These are phyloP conservation scores for Mortierella alpina DNA, from an alignment of 192 early-diverging fungal genomes.

Conservation along the genomic window DNA sequence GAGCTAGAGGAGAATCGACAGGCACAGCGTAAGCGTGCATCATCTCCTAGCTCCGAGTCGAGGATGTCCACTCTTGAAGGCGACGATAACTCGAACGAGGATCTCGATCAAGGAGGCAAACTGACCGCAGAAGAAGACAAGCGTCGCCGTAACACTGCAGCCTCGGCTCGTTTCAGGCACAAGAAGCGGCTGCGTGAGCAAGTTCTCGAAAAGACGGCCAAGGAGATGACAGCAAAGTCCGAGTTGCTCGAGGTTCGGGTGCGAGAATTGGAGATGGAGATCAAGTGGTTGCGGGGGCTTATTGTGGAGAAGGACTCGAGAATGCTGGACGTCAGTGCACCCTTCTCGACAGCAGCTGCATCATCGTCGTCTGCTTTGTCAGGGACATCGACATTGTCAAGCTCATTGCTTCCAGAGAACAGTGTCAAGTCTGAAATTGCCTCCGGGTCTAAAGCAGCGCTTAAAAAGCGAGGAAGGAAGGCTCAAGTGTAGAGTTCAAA, in stretches of 20 bases:
- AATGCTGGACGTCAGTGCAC: conserved; percentile 9
- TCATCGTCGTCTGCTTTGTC: not conserved
- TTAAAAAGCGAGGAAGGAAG: too few relatives aligned
- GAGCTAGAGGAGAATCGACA: too few relatives aligned
- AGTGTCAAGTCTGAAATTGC: too few relatives aligned
- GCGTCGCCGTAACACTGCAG: conserved; percentile 93
- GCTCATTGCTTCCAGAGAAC: not conserved
- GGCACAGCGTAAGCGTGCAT: too few relatives aligned
- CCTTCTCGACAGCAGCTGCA: not conserved
- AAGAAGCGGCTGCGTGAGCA: conserved; percentile 96
- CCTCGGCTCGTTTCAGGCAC: conserved; percentile 92
- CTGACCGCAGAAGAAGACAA: conserved; percentile 82
- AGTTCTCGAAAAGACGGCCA: conserved; percentile 82
- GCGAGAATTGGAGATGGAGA: conserved; percentile 91
- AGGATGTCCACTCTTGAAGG: not conserved
- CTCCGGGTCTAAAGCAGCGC: too few relatives aligned
- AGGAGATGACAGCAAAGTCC: conserved; percentile 82
- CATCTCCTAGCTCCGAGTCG: too few relatives aligned
- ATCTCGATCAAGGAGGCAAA: conserved; percentile 32
- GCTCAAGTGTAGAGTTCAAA: too few relatives aligned
- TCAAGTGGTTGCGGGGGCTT: conserved; percentile 88
- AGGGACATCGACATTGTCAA: not conserved
- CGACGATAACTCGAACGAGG: not conserved
- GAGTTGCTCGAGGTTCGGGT: conserved; percentile 83
- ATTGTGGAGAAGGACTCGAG: conserved; percentile 78